Conservation (phyloP, 2,329 filamentous ascomycete species). For the Paradendryphiella salina region DNA sequence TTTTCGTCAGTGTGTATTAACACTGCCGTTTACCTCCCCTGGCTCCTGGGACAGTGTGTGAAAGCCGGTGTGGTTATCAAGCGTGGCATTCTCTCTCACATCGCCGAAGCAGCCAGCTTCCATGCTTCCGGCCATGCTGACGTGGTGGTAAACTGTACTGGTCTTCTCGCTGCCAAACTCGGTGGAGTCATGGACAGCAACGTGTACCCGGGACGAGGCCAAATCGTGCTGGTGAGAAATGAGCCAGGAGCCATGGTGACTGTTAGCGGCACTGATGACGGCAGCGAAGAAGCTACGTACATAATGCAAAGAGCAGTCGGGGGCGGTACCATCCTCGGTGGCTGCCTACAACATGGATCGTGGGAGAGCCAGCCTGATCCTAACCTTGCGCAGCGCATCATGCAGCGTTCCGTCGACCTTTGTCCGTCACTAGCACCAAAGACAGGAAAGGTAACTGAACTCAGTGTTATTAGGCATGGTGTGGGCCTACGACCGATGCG, state of each 20-base stretch:
- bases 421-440: slow-evolving; percentile 63
- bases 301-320: slow-evolving; percentile 76
- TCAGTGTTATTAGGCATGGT: slow-evolving; percentile 74
- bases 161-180: slow-evolving; percentile 72
- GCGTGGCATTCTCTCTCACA: slow-evolving; percentile 59
- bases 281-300: slow-evolving; percentile 72
- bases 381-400: slow-evolving; percentile 78
- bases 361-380: slow-evolving; percentile 81
- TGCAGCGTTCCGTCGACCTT: slow-evolving; percentile 71
- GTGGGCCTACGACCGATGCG: slow-evolving; percentile 80
- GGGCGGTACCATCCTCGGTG: slow-evolving; percentile 84
- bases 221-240: slow-evolving; percentile 83
- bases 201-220: slow-evolving; percentile 77
- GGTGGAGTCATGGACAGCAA: slow-evolving; percentile 78
- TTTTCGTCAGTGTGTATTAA: slow-evolving; percentile 93
- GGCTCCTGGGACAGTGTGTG: slow-evolving; percentile 78
- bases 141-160: slow-evolving; percentile 83
- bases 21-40: slow-evolving; percentile 82
- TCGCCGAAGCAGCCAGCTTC: slow-evolving; percentile 69
- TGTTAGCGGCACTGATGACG: slow-evolving; percentile 73
- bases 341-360: slow-evolving; percentile 75
- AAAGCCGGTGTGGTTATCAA: slow-evolving; percentile 67
- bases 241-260: slow-evolving; percentile 70
- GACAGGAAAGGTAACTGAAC: slow-evolving; percentile 70
- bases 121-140: slow-evolving; percentile 62